Evolutionary conservation across 1,284 basidiomycete genomes (phyloP), one percentile per base, ranked within the genome.

Genomic region (Sanguinoderma infundibulare): DNA sequence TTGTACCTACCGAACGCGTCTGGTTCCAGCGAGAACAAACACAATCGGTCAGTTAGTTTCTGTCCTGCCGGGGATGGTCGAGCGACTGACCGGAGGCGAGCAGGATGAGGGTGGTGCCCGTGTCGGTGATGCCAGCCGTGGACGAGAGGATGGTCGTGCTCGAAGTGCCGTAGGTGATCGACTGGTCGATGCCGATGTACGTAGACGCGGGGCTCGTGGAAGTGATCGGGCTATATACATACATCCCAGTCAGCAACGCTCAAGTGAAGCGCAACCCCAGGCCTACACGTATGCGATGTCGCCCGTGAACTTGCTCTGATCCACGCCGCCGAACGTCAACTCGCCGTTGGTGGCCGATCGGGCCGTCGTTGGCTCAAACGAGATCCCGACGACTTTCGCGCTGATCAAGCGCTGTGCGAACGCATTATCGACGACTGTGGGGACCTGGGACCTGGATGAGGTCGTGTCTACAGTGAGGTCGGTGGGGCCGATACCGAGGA

Each of bases 121-220:
- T 72, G 59, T 73, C 72, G 26, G 67, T 68, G 61, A 73, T 70
- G 32, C 72, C 72, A 6, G 70, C 70, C 9, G 68, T 66, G 42
- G 63, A 71, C 10, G 66, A 42, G 22, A 71, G 59, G 36, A 72
- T 68, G 17, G 59, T 53, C 14, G 72, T 79, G 12, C 53, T 57
- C 5, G 59, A 46, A 4, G 64, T 47, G 22, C 70, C 70, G 61
- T 85, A 87, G 1, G 72, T 69, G 57, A 86, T 73, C 32, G 77
- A 75, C 72, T 83, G 79, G 60, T 85, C 75, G 51, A 87, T 82
- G 22, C 85, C 85, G 81, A 84, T 85, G 66, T 77, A 86, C 3
- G 62, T 34, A 28, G 73, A 75, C 3, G 82, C 79, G 2, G 82
- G 81, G 0, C 63, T 73, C 0, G 77, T 82, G 14, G 55, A 69